Evolutionary conservation across 2,329 filamentous ascomycete genomes (phyloP), one percentile per base, ranked within the genome.

Genomic region (Fusarium illudens): DNA sequence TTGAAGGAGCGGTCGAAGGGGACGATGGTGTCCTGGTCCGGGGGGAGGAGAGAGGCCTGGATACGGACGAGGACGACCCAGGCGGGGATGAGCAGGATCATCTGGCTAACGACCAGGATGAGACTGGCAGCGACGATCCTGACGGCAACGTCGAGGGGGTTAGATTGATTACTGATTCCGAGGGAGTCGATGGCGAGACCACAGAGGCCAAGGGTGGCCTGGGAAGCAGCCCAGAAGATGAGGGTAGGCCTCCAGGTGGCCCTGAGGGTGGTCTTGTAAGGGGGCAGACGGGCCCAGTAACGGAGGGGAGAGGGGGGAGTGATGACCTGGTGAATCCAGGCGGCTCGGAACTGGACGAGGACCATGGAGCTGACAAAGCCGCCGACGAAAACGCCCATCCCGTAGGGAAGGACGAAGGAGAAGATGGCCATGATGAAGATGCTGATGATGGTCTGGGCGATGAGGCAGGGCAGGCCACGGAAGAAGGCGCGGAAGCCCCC

Each of bases 261-360:
- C 73, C 87, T 84, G 81, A 90, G 91, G 53, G 88, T 84, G 75
- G 83, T 84, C 71, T 84, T 83, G 77, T 89, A 87, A 46, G 88
- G 80, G 15, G 91, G 90, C 53, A 97, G 85, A 60, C 93, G 91
- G 73, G 85, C 82, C 80, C 86, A 92, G 83, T 90, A 93, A 71
- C 81, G 81, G 76, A 87, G 86, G 49, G 83, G 75, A 59, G 86
- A 90, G 6, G 89, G 88, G 55, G 88, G 84, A 2, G 92, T 90
- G 75, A 97, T 94, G 76, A 97, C 88, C 73, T 92, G 90, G 78
- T 97, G 93, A 4, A 94, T 92, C 93, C 94, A 97, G 55, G 88
- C 86, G 70, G 94, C 87, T 76, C 88, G 86, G 62, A 95, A 78
- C 73, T 91, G 91, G 34, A 90, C 86, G 30, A 92, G 82, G 39